phyloP scores from a whole-genome alignment of 176 grass and related monocot genomes.

The Rhynchospora pubera region DNA sequence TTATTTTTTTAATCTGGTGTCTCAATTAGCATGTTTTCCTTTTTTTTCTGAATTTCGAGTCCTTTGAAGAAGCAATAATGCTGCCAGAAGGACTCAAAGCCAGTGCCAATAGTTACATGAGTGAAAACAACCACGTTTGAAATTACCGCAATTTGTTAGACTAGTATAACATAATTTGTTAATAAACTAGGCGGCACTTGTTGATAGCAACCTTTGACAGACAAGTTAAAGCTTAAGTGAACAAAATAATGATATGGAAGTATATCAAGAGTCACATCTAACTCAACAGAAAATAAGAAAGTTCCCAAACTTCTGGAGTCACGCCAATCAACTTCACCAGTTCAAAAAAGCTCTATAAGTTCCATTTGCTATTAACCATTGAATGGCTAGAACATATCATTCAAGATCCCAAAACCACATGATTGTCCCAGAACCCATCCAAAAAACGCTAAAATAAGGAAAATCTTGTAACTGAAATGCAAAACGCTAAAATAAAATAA shows the following conservation, averaged over 20 bases:
- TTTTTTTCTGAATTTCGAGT: slow-evolving; percentile 9
- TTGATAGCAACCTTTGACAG: neutral
- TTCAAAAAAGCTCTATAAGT: neutral
- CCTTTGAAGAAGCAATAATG: slow-evolving; percentile 5
- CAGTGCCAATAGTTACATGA: slow-evolving; percentile 7
- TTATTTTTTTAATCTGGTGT: neutral
- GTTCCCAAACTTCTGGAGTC: neutral
- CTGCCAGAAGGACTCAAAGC: slow-evolving; percentile 2
- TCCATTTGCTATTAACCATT: neutral
- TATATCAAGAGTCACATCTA: neutral
- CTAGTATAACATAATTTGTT: neutral
- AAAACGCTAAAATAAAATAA: too few species aligned
- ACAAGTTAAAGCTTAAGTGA: neutral
- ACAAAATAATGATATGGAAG: neutral
- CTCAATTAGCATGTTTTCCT: neutral
- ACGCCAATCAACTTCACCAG: neutral
- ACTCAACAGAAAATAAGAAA: neutral
- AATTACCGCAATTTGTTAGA: slow-evolving; percentile 1
- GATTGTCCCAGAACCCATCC: neutral
- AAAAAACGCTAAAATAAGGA: too few species aligned
- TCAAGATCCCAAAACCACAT: neutral
- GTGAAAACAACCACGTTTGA: neutral
- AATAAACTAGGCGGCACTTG: neutral
- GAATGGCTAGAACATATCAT: neutral
- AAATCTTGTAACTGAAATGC: too few species aligned